Evolutionary conservation across 805 yeast genomes (phyloP), one percentile per base, ranked within the genome.

Genomic region (Starmerella sirachaensis): DNA sequence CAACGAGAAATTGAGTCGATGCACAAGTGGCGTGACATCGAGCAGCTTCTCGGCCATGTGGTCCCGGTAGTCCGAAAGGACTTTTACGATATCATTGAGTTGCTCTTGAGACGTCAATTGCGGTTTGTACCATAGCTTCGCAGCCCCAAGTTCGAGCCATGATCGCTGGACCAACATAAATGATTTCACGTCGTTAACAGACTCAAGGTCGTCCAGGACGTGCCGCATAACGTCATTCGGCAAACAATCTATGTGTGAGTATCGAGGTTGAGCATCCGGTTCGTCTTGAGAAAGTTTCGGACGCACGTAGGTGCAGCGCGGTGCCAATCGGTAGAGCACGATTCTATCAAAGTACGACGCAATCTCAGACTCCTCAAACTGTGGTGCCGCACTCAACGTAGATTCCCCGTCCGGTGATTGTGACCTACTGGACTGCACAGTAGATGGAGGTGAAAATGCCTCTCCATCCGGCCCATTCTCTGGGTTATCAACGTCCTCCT

Each of bases 61-160:
- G 13, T 5, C 4, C 5, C 6, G 5, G 20, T 23, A 18, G 11
- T 17, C 22, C n/a, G 35, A 14, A 13, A 10, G n/a, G 17, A 32
- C 17, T 11, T 10, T 6, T n/a, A 23, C 35, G 22, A 36, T 10
- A 6, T 10, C 14, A 9, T 9, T 3, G 21, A n/a, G 24, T 16
- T 3, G 23, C 11, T 19, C 10, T 11, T 6, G 17, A n/a, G 31
- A 18, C n/a, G 22, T 7, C 17, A 33, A 8, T n/a, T 4, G 9
- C 56, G 76, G 74, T 75, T 31, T 33, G 26, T 21, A 22, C 47
- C 97, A 70, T 54, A 82, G 81, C 93, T 95, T 86, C 21, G 86
- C 62, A 29, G 78, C 66, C 51, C 82, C 94, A 9, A 84, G 74
- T 11, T 81, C 74, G 29, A 85, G 80, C 79, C 94, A 85, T 43